Evolutionary conservation across 768 basidiomycete species (phyloP).

Genomic region (Termitomyces eurrhizus): DNA sequence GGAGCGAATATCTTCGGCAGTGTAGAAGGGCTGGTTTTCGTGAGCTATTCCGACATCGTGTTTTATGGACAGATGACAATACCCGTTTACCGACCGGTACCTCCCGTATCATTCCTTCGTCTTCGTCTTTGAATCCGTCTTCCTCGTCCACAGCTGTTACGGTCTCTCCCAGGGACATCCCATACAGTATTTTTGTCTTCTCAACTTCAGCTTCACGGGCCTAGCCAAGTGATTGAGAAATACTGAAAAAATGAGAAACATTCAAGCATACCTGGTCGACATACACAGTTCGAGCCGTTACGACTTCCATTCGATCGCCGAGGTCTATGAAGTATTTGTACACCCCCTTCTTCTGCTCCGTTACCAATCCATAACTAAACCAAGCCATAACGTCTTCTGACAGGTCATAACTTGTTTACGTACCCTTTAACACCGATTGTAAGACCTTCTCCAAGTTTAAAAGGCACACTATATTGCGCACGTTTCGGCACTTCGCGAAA

Average conservation of each 20-base stretch:
- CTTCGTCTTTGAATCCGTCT: conserved; percentile 30
- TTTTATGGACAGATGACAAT: conserved; percentile 14
- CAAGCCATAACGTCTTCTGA: not conserved
- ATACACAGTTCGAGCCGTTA: conserved; percentile 63
- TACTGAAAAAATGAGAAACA: not conserved
- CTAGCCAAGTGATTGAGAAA: conserved; percentile 18
- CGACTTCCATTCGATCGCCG: conserved; percentile 76
- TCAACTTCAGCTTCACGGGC: conserved; percentile 44
- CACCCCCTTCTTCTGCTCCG: conserved; percentile 79
- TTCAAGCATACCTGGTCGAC: conserved; percentile 65
- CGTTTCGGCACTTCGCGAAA: conserved; percentile 83
- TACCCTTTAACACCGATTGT: conserved; percentile 82
- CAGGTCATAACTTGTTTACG: conserved; percentile 1
- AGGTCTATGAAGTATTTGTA: conserved; percentile 83
- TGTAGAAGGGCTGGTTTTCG: conserved; percentile 68
- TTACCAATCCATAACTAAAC: conserved; percentile 79
- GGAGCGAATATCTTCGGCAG: conserved; percentile 73
- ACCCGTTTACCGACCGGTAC: conserved; percentile 55
- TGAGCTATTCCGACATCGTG: not conserved
- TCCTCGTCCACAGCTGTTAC: conserved; percentile 33
- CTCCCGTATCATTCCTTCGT: conserved; percentile 28
- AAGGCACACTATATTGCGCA: conserved; percentile 75
- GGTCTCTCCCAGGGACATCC: conserved; percentile 34
- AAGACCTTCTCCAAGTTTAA: conserved; percentile 72
- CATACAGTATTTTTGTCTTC: conserved; percentile 42